Evolutionary conservation across 352 stramenopile species (phyloP).

Genomic region (Pythium vanterpoolii): DNA sequence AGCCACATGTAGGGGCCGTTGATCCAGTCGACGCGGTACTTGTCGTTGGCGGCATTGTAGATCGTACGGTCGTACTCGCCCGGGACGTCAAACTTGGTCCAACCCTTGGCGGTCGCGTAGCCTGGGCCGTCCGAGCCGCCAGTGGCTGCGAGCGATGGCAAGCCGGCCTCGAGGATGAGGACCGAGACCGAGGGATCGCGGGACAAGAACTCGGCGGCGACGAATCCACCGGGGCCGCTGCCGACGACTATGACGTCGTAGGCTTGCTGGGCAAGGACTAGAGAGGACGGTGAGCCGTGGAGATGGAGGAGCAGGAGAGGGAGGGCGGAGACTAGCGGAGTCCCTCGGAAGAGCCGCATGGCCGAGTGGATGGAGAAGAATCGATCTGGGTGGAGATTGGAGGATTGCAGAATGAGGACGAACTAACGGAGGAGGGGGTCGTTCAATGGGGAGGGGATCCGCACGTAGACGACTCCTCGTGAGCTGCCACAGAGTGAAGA

Average conservation of each 20-base stretch:
- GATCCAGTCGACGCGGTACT: conserved; percentile 58
- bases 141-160: conserved; percentile 36
- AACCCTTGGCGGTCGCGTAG: conserved; percentile 38
- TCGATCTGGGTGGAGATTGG: neutral
- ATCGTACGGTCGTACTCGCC: conserved; percentile 46
- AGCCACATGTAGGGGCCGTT: conserved; percentile 40
- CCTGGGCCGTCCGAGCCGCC: conserved; percentile 40
- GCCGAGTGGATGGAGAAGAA: neutral
- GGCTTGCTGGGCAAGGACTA: neutral
- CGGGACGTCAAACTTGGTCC: conserved; percentile 73
- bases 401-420: neutral
- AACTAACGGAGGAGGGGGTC: neutral
- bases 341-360: neutral
- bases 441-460: neutral
- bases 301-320: neutral
- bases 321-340: neutral
- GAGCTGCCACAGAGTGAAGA: neutral
- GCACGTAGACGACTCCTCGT: neutral
- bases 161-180: conserved; percentile 57
- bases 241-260: conserved; percentile 67
- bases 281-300: neutral
- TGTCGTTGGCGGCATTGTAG: conserved; percentile 32
- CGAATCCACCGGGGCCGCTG: conserved; percentile 55
- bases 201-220: conserved; percentile 59
- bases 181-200: conserved; percentile 46